Conservation (phyloP, 495 filamentous ascomycete species). For the Tuber aestivum region DNA sequence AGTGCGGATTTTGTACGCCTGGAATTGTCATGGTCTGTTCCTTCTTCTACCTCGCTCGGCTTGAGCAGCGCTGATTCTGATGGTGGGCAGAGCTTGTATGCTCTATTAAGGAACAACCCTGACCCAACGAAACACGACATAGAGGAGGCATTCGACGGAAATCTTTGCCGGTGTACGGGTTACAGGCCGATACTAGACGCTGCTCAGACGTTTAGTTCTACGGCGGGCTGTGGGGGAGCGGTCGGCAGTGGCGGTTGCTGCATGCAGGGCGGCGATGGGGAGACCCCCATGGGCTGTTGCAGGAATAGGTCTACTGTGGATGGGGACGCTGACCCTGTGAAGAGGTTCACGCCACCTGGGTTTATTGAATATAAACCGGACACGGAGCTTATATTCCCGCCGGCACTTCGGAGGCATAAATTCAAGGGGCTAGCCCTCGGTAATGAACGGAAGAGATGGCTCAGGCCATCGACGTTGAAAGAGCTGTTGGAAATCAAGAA, state of each 20-base stretch:
- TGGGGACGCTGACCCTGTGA: constrained; percentile 52
- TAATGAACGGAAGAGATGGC: constrained; percentile 93
- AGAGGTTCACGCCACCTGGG: constrained; percentile 69
- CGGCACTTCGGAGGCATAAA: constrained; percentile 70
- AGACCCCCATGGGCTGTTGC: constrained; percentile 54
- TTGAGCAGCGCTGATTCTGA: not conserved
- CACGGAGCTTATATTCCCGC: constrained; percentile 92
- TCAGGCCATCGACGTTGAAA: constrained; percentile 75
- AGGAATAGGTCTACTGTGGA: constrained; percentile 44
- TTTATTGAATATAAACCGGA: constrained; percentile 92
- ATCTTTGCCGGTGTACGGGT: constrained; percentile 91
- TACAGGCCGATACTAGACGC: constrained; percentile 93
- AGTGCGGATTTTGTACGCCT: constrained; percentile 85
- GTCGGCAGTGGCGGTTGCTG: constrained; percentile 54
- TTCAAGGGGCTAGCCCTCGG: constrained; percentile 80
- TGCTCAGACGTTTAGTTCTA: constrained; percentile 63
- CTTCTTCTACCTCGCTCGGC: not conserved
- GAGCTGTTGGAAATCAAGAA: constrained; percentile 88
- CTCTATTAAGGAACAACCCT: constrained; percentile 68
- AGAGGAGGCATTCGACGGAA: constrained; percentile 90
- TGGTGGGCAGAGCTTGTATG: constrained; percentile 60
- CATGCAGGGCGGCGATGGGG: constrained; percentile 54
- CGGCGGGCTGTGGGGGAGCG: constrained; percentile 53
- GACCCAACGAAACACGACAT: constrained; percentile 66
- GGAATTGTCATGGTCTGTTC: constrained; percentile 80